Evolutionary conservation across 371 early-diverging fungal genomes (phyloP), one percentile per base, ranked within the genome.

Genomic region (Apophysomyces elegans): DNA sequence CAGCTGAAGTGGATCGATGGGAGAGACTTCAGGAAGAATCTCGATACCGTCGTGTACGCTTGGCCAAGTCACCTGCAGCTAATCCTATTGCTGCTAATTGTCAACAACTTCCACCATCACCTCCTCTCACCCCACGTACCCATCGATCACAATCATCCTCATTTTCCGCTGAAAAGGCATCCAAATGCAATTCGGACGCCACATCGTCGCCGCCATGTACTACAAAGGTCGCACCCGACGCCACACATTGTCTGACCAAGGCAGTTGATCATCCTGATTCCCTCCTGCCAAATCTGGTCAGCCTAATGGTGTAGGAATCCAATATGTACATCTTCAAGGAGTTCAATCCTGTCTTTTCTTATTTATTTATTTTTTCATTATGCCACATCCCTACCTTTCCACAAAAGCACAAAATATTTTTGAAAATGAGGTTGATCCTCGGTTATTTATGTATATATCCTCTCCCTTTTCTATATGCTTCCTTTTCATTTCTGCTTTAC

Each of bases 1-100:
- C 79, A 32, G 62, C 76, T 8, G 67, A 75, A 59, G 74, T 76
- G 0, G 72, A 78, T 57, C 67, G 64, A 18, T 68, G 57, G 38
- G 75, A 74, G 13, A 41, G 50, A 59, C 59, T 43, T 41, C 64
- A 63, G 21, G 37, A 47, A 62, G 39, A 50, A 18, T 50, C 54
- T 21, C 54, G 54, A n/a, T 50, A 18, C 11, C 54, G 54, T 26
- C 54, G 54, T 26, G 21, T 50, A 26, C 54, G 54, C 35, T 16
- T 50, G 21, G 21, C 54, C 21, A 50, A 50, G 21, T 50, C 54
- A 50, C 54, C n/a, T 50, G 54, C 21, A 9, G 43, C 64, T 57
- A 35, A 38, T 21, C 43, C 57, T 32, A 32, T 43, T 26, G 44
- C 46, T 44, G 50, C 56, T 39, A 35, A 35, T 59, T 12, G 39